These are phyloP conservation scores for Aristolochia californica DNA, from an alignment of 164 flowering plant genomes.

Conservation along the genomic window DNA sequence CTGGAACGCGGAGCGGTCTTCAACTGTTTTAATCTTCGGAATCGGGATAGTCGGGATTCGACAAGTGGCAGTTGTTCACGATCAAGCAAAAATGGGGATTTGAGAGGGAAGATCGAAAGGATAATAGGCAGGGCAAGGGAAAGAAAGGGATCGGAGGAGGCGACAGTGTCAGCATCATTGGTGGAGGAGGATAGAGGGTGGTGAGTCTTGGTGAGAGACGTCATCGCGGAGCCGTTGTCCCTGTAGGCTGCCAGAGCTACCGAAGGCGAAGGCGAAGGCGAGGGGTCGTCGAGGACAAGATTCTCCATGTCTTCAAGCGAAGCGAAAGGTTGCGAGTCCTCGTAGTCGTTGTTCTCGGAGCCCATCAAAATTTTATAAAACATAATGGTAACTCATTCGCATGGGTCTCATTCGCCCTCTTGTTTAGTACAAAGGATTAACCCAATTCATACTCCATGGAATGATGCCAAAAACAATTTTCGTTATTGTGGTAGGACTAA, in stretches of 20 bases:
- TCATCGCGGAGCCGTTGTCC: slow-evolving; percentile 35
- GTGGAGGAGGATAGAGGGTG: slow-evolving; percentile 26
- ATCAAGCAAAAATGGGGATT: too few species aligned
- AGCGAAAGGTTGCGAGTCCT: background rate
- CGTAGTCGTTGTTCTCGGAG: background rate
- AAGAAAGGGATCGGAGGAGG: slow-evolving; percentile 12
- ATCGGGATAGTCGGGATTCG: too few species aligned
- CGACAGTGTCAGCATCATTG: background rate
- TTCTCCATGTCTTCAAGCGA: slow-evolving; percentile 31
- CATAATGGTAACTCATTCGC: too few species aligned
- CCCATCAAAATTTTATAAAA: background rate
- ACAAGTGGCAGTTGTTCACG: too few species aligned
- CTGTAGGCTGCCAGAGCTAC: slow-evolving; percentile 8
- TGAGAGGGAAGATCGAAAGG: too few species aligned
- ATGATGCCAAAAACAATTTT: too few species aligned
- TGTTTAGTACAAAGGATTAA: too few species aligned
- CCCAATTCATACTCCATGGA: too few species aligned
- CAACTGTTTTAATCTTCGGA: too few species aligned
- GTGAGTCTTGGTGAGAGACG: slow-evolving; percentile 27
- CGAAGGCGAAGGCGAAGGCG: slow-evolving; percentile 9
- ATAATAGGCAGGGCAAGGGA: slow-evolving; percentile 4
- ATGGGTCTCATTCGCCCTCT: too few species aligned
- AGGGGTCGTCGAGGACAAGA: slow-evolving; percentile 47
- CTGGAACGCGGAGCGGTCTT: too few species aligned
- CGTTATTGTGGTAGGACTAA: too few species aligned